Evolutionary conservation across 1,284 basidiomycete species (phyloP).

Genomic region (Apiotrichum sp.): DNA sequence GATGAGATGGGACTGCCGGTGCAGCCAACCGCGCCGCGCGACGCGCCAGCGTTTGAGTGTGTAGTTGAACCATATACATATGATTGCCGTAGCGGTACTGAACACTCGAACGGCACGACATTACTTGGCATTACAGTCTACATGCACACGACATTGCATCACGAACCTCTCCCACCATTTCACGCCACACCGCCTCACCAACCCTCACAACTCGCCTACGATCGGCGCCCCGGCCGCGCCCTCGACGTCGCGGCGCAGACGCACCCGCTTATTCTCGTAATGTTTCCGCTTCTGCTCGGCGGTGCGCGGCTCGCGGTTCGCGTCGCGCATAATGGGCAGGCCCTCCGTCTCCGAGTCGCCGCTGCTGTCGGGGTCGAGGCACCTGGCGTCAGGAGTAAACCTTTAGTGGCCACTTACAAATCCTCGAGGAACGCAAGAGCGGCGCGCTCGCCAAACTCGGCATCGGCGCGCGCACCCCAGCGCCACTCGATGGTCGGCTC

Average conservation of each 20-base stretch:
- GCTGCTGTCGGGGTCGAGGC: slow-evolving; percentile 5
- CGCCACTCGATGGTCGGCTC: slow-evolving; percentile 28
- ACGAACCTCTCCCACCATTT: too few species aligned
- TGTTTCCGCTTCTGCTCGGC: slow-evolving; percentile 3
- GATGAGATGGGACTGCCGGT: too few species aligned
- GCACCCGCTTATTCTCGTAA: slow-evolving; percentile 24
- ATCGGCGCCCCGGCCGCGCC: slow-evolving; percentile 35
- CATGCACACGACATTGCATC: too few species aligned
- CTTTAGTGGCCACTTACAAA: slow-evolving; percentile 27
- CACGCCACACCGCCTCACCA: too few species aligned
- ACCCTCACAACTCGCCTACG: slow-evolving; percentile 9
- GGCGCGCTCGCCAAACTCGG: slow-evolving; percentile 41
- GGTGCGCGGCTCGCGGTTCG: slow-evolving; percentile 10
- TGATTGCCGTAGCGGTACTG: too few species aligned
- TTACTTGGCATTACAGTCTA: too few species aligned
- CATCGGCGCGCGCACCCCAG: slow-evolving; percentile 41
- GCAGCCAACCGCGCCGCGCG: too few species aligned
- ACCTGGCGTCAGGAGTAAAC: slow-evolving; percentile 6
- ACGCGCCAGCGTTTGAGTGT: too few species aligned
- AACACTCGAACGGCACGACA: too few species aligned
- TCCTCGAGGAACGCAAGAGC: slow-evolving; percentile 39
- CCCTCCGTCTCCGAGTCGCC: slow-evolving; percentile 11
- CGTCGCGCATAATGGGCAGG: slow-evolving; percentile 6
- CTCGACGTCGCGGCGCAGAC: slow-evolving; percentile 31
- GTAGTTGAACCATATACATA: too few species aligned